Conservation (phyloP, 768 basidiomycete species). For the Boletellus ananiceps region DNA sequence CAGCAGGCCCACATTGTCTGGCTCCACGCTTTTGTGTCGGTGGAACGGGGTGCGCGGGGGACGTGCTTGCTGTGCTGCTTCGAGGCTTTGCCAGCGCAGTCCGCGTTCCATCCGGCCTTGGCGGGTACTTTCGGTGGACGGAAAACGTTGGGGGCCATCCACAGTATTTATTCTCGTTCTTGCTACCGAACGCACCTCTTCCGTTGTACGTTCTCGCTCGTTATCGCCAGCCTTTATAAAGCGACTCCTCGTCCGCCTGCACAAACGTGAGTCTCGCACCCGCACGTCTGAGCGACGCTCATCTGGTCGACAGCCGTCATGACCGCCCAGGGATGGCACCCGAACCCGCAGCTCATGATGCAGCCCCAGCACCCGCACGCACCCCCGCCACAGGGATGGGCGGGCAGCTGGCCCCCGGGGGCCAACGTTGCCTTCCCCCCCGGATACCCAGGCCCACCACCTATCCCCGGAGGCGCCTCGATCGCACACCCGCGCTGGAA, state of each 20-base stretch:
- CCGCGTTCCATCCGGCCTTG: constrained; percentile 10
- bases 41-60: constrained; percentile 20
- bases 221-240: too few species aligned
- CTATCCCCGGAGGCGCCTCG: constrained; percentile 47
- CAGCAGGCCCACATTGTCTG: too few species aligned
- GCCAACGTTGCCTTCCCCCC: constrained; percentile 28
- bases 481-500: constrained; percentile 42
- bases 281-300: constrained; percentile 5
- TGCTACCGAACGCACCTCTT: too few species aligned
- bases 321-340: constrained; percentile 28
- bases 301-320: background rate
- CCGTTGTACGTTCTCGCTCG: too few species aligned
- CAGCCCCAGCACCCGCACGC: constrained; percentile 20
- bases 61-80: background rate
- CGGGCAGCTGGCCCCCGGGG: constrained; percentile 35
- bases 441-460: constrained; percentile 46
- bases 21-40: background rate
- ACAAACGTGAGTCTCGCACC: background rate
- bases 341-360: constrained; percentile 30
- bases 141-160: background rate
- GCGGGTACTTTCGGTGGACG: constrained; percentile 16
- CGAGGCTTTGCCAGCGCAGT: background rate
- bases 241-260: background rate
- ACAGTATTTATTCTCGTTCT: constrained; percentile 9
- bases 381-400: constrained; percentile 31